These are phyloP conservation scores for Geranium rotundifolium DNA, from an alignment of 345 rosid species.

Conservation along the genomic window DNA sequence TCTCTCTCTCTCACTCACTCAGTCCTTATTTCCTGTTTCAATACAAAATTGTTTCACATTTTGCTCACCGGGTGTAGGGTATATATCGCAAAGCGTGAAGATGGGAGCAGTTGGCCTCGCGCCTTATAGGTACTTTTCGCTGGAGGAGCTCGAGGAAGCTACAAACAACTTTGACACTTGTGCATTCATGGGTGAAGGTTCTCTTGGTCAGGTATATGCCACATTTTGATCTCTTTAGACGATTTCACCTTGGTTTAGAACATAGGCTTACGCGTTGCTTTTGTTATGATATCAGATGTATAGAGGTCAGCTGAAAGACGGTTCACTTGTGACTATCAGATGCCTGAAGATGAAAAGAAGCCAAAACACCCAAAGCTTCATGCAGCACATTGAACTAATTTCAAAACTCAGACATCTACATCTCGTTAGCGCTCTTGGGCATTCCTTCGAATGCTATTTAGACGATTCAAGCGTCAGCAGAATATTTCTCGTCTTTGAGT, in stretches of 20 bases:
- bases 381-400: constrained; percentile 80
- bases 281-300: constrained; percentile 52
- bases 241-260: background rate
- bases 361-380: constrained; percentile 57
- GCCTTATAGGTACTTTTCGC: constrained; percentile 70
- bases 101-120: constrained; percentile 81
- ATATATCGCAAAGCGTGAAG: constrained; percentile 80
- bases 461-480: constrained; percentile 94
- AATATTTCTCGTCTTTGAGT: constrained; percentile 78
- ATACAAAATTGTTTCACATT: too few relatives aligned
- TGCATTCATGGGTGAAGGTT: constrained; percentile 91
- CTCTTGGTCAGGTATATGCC: constrained; percentile 65
- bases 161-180: constrained; percentile 71
- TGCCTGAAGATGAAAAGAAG: constrained; percentile 79
- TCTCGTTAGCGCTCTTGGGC: constrained; percentile 84
- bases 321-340: constrained; percentile 64
- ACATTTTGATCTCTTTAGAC: too few relatives aligned
- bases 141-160: constrained; percentile 82
- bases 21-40: too few relatives aligned
- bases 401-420: constrained; percentile 80
- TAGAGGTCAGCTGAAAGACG: constrained; percentile 68
- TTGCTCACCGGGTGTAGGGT: constrained; percentile 38
- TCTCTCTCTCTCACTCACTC: background rate
- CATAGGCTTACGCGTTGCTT: background rate
- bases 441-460: constrained; percentile 85